These are phyloP conservation scores for Aspergillus eucalypticola DNA, from an alignment of 2,329 filamentous ascomycete genomes.

Conservation along the genomic window DNA sequence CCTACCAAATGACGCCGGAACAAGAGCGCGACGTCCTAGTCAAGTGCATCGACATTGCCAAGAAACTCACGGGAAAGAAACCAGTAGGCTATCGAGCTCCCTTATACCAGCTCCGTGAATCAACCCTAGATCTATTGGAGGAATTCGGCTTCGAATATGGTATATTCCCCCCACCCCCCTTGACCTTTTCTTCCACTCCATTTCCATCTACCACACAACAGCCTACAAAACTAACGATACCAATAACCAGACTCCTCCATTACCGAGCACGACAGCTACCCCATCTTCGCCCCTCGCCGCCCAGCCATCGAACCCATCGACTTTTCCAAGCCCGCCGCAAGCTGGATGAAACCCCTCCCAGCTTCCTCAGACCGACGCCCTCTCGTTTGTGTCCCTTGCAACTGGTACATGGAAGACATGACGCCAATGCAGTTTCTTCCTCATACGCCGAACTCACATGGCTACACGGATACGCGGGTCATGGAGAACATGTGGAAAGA, in stretches of 20 bases:
- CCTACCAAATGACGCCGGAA: conserved; percentile 66
- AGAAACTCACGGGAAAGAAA: conserved; percentile 69
- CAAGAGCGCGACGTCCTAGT: conserved; percentile 74
- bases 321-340: conserved; percentile 43
- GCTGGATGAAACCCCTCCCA: conserved; percentile 48
- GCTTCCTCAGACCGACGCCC: conserved; percentile 26
- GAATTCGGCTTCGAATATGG: conserved; percentile 46
- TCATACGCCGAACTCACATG: conserved; percentile 53
- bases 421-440: conserved; percentile 50
- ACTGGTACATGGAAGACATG: conserved; percentile 51
- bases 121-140: conserved; percentile 43
- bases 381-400: conserved; percentile 47
- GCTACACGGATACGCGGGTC: conserved; percentile 58
- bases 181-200: no score
- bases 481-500: conserved; percentile 64
- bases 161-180: conserved; percentile 9
- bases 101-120: conserved; percentile 41
- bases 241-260: conserved; percentile 39
- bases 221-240: neutral
- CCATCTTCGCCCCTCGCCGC: conserved; percentile 43
- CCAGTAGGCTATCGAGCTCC: conserved; percentile 50
- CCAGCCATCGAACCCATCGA: conserved; percentile 43
- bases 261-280: conserved; percentile 45
- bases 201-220: neutral
- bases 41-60: conserved; percentile 71